phyloP scores from a whole-genome alignment of 176 grass and related monocot genomes.

The Secale cereale region DNA sequence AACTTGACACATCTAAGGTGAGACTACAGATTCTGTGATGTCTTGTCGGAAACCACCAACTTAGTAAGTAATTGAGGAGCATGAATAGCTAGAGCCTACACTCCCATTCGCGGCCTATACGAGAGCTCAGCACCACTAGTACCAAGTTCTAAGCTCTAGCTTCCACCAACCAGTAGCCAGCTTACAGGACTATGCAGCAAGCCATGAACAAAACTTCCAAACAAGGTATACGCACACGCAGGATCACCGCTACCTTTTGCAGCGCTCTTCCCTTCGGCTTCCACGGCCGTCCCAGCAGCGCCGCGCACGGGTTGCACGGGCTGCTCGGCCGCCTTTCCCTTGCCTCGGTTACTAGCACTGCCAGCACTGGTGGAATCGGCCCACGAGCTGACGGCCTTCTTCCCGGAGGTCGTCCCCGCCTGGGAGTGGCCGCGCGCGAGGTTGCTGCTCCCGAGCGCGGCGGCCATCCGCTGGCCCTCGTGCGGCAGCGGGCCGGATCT shows the following conservation, averaged over 20 bases:
- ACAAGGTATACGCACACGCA: neutral
- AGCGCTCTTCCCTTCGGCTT: constrained; percentile 30
- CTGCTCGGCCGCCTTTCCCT: constrained; percentile 35
- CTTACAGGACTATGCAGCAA: constrained; percentile 18
- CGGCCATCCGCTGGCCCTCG: constrained; percentile 76
- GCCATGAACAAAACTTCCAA: neutral
- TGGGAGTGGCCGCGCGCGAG: constrained; percentile 63
- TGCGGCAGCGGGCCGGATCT: constrained; percentile 98
- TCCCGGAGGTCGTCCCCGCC: constrained; percentile 25
- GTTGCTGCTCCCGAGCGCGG: constrained; percentile 76
- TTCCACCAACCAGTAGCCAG: constrained; percentile 13
- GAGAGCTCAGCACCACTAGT: neutral
- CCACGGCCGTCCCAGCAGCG: neutral
- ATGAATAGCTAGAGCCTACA: neutral
- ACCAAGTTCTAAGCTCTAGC: neutral
- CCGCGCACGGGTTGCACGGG: neutral
- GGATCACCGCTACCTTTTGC: constrained; percentile 35
- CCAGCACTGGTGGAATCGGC: constrained; percentile 32
- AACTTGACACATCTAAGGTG: constrained; percentile 1
- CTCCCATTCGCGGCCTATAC: neutral
- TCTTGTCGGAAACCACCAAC: neutral
- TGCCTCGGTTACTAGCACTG: constrained; percentile 24
- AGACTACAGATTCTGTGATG: neutral
- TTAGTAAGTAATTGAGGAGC: neutral
- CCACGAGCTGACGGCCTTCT: constrained; percentile 38